Percentiles rank a stretch among this genome's conserved stretches.
These are phyloP conservation scores for Trichosporon faecale DNA, from an alignment of 1,284 basidiomycete genomes.

Conservation along the genomic window DNA sequence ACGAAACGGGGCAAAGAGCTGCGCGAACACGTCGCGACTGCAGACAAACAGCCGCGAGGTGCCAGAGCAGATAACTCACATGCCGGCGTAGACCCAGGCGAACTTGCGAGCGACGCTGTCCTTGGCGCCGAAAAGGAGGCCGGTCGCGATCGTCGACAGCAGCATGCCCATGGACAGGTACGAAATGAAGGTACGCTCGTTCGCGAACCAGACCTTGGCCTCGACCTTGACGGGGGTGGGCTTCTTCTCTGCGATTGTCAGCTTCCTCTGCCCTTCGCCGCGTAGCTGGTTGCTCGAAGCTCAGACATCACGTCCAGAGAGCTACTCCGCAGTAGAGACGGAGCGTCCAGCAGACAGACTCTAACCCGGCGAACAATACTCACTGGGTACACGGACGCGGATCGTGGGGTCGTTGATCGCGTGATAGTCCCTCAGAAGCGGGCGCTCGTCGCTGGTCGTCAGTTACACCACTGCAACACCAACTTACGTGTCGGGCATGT, in stretches of 20 bases:
- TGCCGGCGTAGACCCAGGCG: constrained; percentile 77
- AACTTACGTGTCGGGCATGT: constrained; percentile 48
- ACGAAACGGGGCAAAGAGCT: too few species aligned
- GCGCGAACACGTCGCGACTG: neutral
- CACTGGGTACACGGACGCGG: constrained; percentile 44
- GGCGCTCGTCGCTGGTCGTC: constrained; percentile 28
- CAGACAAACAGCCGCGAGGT: too few species aligned
- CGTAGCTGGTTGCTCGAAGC: too few species aligned
- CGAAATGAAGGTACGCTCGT: constrained; percentile 92
- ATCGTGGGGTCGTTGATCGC: constrained; percentile 47
- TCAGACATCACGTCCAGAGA: too few species aligned
- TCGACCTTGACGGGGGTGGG: constrained; percentile 88
- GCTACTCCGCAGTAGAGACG: too few species aligned
- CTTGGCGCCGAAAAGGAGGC: constrained; percentile 58
- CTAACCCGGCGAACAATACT: constrained; percentile 16
- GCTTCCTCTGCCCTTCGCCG: neutral
- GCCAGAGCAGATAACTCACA: constrained; percentile 49
- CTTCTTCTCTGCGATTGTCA: constrained; percentile 63
- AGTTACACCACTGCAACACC: neutral
- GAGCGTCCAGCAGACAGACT: too few species aligned
- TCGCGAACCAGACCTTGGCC: constrained; percentile 98
- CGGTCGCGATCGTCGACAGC: constrained; percentile 78
- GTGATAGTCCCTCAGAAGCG: constrained; percentile 46
- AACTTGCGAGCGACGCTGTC: constrained; percentile 73
- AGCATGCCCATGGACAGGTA: constrained; percentile 85